These are phyloP conservation scores for Lentinula boryana DNA, from an alignment of 768 basidiomycete species.

Conservation along the genomic window DNA sequence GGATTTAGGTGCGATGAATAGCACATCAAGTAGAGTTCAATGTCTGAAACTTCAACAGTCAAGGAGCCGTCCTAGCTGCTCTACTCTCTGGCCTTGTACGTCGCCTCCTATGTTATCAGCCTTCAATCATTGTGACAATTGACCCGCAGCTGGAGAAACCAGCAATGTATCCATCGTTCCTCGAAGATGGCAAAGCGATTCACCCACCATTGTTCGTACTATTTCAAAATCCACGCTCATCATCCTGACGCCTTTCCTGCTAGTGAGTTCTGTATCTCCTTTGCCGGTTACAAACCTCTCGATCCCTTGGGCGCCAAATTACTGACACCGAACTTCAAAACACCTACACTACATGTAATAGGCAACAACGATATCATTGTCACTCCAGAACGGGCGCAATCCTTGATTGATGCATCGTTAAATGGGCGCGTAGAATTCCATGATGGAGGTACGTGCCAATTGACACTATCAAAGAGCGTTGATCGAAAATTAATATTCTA, in stretches of 20 bases:
- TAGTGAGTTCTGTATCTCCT: conserved; percentile 71
- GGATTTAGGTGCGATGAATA: conserved; percentile 58
- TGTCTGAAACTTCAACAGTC: conserved; percentile 30
- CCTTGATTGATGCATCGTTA: conserved; percentile 46
- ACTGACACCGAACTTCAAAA: conserved; percentile 48
- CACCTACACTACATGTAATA: conserved; percentile 73
- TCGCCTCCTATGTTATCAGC: neutral
- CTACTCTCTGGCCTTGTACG: conserved; percentile 61
- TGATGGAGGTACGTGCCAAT: conserved; percentile 57
- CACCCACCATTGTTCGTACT: conserved; percentile 69
- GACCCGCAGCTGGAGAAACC: conserved; percentile 46
- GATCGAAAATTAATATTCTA: neutral
- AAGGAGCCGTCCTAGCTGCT: conserved; percentile 75
- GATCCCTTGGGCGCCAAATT: conserved; percentile 43
- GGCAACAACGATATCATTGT: conserved; percentile 79
- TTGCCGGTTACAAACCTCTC: conserved; percentile 61
- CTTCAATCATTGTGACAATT: neutral
- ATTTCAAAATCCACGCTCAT: neutral
- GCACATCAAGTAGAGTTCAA: neutral
- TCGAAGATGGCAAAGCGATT: conserved; percentile 55
- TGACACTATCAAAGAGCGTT: neutral
- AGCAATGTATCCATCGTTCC: conserved; percentile 46
- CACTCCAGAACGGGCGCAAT: conserved; percentile 56
- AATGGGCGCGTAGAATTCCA: conserved; percentile 68
- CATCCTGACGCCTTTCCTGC: neutral